phyloP scores from a whole-genome alignment of 176 grass and related monocot genomes.

The Oryza rufipogon region DNA sequence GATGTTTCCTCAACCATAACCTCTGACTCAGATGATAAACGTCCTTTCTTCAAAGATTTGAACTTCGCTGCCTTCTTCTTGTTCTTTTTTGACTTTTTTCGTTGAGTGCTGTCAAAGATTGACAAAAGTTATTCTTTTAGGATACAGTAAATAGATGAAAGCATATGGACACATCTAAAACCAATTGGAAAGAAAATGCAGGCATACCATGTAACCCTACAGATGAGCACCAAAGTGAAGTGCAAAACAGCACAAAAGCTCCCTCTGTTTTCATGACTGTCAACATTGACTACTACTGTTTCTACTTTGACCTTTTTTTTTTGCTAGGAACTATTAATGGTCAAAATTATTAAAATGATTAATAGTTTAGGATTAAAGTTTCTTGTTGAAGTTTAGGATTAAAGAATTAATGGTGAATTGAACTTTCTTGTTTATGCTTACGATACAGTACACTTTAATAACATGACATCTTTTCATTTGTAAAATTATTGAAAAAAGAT shows the following conservation, averaged over 20 bases:
- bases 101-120: slow-evolving; percentile 36
- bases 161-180: not conserved
- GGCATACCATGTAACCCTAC: not conserved
- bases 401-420: too few relatives aligned
- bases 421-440: too few relatives aligned
- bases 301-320: too few relatives aligned
- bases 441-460: too few relatives aligned
- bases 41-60: slow-evolving; percentile 83
- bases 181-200: not conserved
- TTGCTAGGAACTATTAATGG: too few relatives aligned
- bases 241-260: slow-evolving; percentile 17
- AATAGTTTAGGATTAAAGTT: too few relatives aligned
- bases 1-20: slow-evolving; percentile 60
- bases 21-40: slow-evolving; percentile 71
- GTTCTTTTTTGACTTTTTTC: slow-evolving; percentile 86
- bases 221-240: not conserved
- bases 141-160: slow-evolving; percentile 8
- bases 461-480: too few relatives aligned
- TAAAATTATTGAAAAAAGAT: too few relatives aligned
- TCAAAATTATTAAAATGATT: too few relatives aligned
- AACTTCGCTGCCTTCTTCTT: slow-evolving; percentile 80
- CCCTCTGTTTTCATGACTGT: too few relatives aligned
- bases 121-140: slow-evolving; percentile 11
- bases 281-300: too few relatives aligned
- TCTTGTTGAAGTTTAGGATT: too few relatives aligned